Base-by-base conservation (phyloP, 2,329 filamentous ascomycete species). In the Incumbomyces delicatus region DNA sequence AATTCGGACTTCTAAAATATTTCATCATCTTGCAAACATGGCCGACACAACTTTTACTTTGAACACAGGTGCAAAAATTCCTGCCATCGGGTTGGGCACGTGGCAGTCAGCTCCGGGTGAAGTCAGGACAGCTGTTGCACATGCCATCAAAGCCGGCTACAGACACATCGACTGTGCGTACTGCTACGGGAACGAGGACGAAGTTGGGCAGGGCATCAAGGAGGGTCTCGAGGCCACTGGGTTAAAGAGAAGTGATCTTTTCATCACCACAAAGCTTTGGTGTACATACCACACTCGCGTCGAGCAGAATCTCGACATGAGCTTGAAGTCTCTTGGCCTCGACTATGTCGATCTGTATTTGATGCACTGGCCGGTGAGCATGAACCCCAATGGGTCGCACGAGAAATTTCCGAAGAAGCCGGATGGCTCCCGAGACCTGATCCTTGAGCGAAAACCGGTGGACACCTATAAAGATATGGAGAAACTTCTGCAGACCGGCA, bases 331-430 rank as follows among this genome's bases (percentile, higher is more conserved):
- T 56, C 72, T 84, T 57, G 76, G 72, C 8, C 66, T 81, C 31
- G 80, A 81, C 50, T 85, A 86, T 60, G 70, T 86, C 48, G 82
- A 86, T 59, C 69, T 86, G 7, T 85, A 77, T 62, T 70, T 86
- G 49, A 83, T 87, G 59, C 81, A 85, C 64, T 86, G 74, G 72
- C 77, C 67, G 72, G 2, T 78, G 72, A 69, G 48, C 63, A 69
- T 44, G 69, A 73, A 40, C 61, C 66, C 32, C 60, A 70, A 17
- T 50, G 66, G 44, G 67, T 75, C 50, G 72, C 73, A 18, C 70
- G 62, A 63, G 48, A 59, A 66, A 17, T 56, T 57, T 36, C 70
- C 67, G 13, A 72, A 70, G 41, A 56, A 62, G 12, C 57, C 63
- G 8, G 58, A 66, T 4, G 70, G 65, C 11, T 60, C 69, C 16